Base-by-base conservation (phyloP, 768 basidiomycete genomes). In the Boletales sp. region DNA sequence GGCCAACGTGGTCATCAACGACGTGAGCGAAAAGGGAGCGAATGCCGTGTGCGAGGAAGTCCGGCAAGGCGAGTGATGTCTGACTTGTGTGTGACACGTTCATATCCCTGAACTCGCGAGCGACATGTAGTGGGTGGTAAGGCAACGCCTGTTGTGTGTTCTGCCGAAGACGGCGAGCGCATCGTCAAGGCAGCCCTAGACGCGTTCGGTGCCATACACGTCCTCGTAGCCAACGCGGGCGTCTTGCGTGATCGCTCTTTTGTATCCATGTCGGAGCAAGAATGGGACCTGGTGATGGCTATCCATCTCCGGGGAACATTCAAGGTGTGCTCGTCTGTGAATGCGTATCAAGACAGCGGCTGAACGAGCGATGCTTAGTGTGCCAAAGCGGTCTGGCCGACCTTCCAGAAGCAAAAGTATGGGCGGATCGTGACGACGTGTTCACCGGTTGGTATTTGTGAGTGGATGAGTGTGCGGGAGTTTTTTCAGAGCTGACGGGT, bases 1-100 rank as follows among this genome's bases (percentile, higher is more conserved):
- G n/a, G 95, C 93, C 10, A 97, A 97, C 59, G 90, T 99, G 30
- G 89, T 98, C 40, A 83, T 98, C 38, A 99, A 98, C 65, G 97
- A 99, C 61, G 86, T 97, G 41, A 92, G 78, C 65, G 87, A 86
- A 62, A 90, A 93, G 58, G 86, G 80, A 2, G 94, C 94, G 8
- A 81, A 82, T 18, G 72, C 78, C 8, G 94, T 98, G 2, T 92
- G 91, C 15, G 80, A 86, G n/a, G 94, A 97, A 64, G 81, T 98
- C 51, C 77, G 80, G 52, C 80, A 84, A 67, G 83, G 93, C 90
- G 44, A 38, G 75, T 63, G 21, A 34, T 31, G 5, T 34, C 12
- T 15, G 5, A 2, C 5, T 11, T 11, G 35, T 32, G 43, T 15
- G 32, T 24, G 40, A 14, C 27, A 17, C 18, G 21, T 21, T 4